These are phyloP conservation scores for Sphagnurus paluster DNA, from an alignment of 1,284 basidiomycete genomes.

Conservation along the genomic window DNA sequence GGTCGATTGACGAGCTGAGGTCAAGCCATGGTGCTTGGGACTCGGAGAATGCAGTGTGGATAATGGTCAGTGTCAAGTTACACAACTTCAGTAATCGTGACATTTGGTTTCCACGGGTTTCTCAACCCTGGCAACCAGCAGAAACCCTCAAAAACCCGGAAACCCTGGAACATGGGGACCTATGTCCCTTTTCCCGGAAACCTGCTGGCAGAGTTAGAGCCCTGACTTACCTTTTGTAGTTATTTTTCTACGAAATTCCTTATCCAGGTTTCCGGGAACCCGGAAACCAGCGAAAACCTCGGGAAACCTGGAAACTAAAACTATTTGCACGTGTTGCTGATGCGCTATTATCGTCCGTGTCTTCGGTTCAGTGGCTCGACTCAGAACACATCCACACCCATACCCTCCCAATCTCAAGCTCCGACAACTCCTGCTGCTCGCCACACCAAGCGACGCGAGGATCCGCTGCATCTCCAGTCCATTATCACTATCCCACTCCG, in stretches of 20 bases:
- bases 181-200: background rate
- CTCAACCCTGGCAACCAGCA: no score
- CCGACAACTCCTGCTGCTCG: conserved; percentile 18
- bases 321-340: background rate
- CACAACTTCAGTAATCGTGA: no score
- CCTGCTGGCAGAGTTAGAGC: no score
- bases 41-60: no score
- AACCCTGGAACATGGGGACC: background rate
- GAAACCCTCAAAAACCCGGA: background rate
- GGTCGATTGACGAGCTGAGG: no score
- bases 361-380: background rate
- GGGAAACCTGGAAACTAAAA: background rate
- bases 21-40: no score
- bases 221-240: no score
- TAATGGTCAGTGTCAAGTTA: no score
- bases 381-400: conserved; percentile 18
- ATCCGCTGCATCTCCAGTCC: conserved; percentile 65
- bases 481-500: conserved; percentile 18
- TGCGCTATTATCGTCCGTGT: background rate
- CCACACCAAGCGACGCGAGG: conserved; percentile 48
- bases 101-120: background rate
- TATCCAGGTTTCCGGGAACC: no score
- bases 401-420: conserved; percentile 20
- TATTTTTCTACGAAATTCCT: no score
- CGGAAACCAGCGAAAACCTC: no score